Conservation (phyloP, 768 basidiomycete genomes). For the Paxillus ammoniavirescens region DNA sequence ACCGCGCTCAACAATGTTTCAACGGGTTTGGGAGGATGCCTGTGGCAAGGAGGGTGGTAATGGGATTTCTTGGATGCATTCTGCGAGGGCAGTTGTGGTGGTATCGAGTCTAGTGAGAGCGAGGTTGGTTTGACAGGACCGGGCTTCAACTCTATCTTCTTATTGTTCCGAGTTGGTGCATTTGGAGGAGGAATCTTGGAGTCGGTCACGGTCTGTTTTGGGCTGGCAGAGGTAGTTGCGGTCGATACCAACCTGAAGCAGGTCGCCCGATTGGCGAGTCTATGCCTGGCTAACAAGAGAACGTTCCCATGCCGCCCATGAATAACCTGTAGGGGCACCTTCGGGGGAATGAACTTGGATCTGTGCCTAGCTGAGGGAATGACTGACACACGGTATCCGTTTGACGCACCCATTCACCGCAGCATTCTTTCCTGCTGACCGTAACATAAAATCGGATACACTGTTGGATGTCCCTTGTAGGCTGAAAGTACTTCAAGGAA, state of each 20-base stretch:
- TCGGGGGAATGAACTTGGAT: conserved; percentile 11
- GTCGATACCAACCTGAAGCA: conserved; percentile 27
- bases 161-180: conserved; percentile 33
- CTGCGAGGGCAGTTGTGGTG: conserved; percentile 20
- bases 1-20: conserved; percentile 33
- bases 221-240: conserved; percentile 20
- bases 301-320: neutral
- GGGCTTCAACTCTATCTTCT: conserved; percentile 61
- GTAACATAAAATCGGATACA: conserved; percentile 37
- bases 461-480: conserved; percentile 1
- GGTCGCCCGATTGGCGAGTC: conserved; percentile 1
- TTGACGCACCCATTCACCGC: conserved; percentile 37
- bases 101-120: conserved; percentile 17
- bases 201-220: conserved; percentile 16
- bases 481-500: neutral
- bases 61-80: conserved; percentile 24
- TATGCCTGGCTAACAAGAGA: conserved; percentile 1
- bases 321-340: too few species aligned
- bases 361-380: conserved; percentile 12
- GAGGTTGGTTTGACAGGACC: conserved; percentile 52
- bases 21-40: conserved; percentile 15
- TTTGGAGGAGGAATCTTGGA: conserved; percentile 26
- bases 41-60: conserved; percentile 26
- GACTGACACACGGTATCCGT: neutral
- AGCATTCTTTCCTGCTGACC: conserved; percentile 36